Percentiles rank a stretch among this genome's conserved stretches.
Evolutionary conservation across 441 rosid genomes (phyloP).

Genomic region (Brassica hybrid): DNA sequence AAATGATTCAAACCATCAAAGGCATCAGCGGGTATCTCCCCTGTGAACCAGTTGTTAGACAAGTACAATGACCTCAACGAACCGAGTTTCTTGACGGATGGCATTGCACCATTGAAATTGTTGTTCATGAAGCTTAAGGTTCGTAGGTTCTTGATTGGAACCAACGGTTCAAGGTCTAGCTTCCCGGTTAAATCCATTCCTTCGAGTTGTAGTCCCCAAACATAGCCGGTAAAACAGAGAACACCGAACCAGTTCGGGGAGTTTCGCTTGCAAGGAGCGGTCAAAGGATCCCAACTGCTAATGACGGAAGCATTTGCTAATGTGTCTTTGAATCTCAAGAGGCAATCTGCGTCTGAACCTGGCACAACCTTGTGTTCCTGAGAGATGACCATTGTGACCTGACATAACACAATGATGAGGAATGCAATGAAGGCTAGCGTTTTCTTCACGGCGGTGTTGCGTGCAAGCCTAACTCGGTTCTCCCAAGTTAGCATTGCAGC

Average conservation of each 20-base stretch:
- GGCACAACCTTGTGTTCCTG: constrained; percentile 29
- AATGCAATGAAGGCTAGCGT: constrained; percentile 6
- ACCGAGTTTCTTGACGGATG: constrained; percentile 55
- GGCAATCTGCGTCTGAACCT: constrained; percentile 55
- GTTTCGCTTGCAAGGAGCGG: constrained; percentile 53
- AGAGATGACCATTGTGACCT: constrained; percentile 33
- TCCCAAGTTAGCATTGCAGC: constrained; percentile 61
- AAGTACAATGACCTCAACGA: constrained; percentile 67
- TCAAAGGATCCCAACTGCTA: constrained; percentile 56
- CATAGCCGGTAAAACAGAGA: constrained; percentile 49
- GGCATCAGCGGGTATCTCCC: constrained; percentile 65
- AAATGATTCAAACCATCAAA: constrained; percentile 69
- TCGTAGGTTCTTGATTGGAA: constrained; percentile 53
- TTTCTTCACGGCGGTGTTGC: constrained; percentile 41
- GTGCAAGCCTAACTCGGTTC: constrained; percentile 62
- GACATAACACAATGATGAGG: constrained; percentile 34
- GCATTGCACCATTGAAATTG: constrained; percentile 63
- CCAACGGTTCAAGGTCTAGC: constrained; percentile 56
- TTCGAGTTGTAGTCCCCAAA: constrained; percentile 84
- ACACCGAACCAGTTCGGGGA: constrained; percentile 68
- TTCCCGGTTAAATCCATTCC: constrained; percentile 61
- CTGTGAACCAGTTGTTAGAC: constrained; percentile 69
- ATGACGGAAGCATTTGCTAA: constrained; percentile 48
- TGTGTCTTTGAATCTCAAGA: constrained; percentile 61
- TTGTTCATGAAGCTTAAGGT: constrained; percentile 83